A percentile compares a stretch with the other conserved stretches of the same genome.
Conservation (phyloP, 441 rosid species). For the Gossypium aridum region DNA sequence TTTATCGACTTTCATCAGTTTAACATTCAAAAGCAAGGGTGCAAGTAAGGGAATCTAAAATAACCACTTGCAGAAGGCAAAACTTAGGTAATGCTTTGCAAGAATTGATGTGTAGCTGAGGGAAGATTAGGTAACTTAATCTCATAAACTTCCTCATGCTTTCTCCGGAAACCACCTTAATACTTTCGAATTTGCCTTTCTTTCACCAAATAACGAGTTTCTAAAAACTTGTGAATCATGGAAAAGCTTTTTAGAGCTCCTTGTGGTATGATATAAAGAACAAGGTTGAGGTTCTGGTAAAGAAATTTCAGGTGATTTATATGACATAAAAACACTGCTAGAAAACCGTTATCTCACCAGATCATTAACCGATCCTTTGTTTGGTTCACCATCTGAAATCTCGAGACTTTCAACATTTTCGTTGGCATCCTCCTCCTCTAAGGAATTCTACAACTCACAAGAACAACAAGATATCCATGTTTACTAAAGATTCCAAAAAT, state of each 20-base stretch:
- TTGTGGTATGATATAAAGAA: neutral
- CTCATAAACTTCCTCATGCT: neutral
- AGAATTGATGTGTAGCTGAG: neutral
- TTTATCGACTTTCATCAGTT: neutral
- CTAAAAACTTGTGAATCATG: neutral
- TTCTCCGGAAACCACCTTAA: too few species aligned
- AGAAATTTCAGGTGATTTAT: neutral
- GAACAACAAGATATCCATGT: neutral
- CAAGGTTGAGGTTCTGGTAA: neutral
- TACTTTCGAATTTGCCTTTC: neutral
- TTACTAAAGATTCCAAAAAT: neutral
- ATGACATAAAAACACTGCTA: neutral
- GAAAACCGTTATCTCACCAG: slow-evolving; percentile 10
- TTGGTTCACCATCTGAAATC: neutral
- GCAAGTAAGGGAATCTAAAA: neutral
- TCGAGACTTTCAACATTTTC: slow-evolving; percentile 11
- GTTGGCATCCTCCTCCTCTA: slow-evolving; percentile 11
- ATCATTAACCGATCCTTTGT: slow-evolving; percentile 6
- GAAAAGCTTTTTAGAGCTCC: neutral
- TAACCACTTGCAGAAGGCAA: neutral
- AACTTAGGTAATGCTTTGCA: neutral
- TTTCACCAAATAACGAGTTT: neutral
- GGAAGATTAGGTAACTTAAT: neutral
- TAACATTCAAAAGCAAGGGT: neutral
- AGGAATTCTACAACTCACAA: slow-evolving; percentile 17